Evolutionary conservation across 129 eudicot genomes (phyloP), one percentile per base, ranked within the genome.

Genomic region (Artemisia argyi): DNA sequence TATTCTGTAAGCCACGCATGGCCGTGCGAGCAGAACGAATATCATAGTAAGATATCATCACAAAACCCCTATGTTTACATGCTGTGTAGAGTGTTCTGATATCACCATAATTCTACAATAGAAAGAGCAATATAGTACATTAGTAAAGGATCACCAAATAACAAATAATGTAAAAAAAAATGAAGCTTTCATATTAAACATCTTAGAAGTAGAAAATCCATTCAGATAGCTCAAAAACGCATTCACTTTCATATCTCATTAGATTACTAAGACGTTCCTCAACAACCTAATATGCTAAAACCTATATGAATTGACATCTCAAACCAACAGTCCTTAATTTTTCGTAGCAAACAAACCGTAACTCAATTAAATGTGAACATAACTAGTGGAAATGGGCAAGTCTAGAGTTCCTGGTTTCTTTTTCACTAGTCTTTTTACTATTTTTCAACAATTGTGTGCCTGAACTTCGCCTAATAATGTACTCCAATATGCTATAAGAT

Each of bases 11-110:
- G 15, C 88, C 83, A 24, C 96, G 83, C 97, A 90, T 95, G 53
- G 99, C 99, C 65, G 87, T 83, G 56, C 96, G 82, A 52, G 99
- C 99, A 85, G 97, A 89, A 47, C 99, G 88, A 49, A 95, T 95
- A 62, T 95, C 99, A 32, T 95, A 91, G 67, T 95, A 95, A 52
- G 99, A 90, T 84, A 95, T 91, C 99, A 95, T 95, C 73, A 95
- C 97, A 82, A 95, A 95, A 8, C 99, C 99, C 75, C 99, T 77
- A 58, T 88, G 96, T 61, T 95, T 95, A 78, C 97, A 90, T 6
- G 97, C 94, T 22, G 99, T 91, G 73, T 90, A 95, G 47, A 95
- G 78, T 66, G 97, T 88, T 69, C 97, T 79, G 61, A 95, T 95
- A 78, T 90, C 94, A 6, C 99, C 99, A 74, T 80, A 95, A 84